A percentile compares a stretch with the other conserved stretches of the same genome.
phyloP scores from a whole-genome alignment of 257 asterid genomes.

The Solanum verrucosum region DNA sequence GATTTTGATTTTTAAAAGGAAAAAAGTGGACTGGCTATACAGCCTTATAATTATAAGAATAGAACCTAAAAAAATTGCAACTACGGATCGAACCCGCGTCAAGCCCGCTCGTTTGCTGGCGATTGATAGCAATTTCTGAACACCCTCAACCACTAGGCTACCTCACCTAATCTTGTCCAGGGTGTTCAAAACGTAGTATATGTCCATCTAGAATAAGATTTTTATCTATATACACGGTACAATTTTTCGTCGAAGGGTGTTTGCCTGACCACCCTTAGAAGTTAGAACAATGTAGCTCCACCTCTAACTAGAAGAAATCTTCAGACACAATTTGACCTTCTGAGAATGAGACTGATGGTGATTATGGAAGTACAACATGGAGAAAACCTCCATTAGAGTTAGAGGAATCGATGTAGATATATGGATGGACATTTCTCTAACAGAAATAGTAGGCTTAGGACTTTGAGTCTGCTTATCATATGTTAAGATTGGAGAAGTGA shows the following conservation, averaged over 20 bases:
- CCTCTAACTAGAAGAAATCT: neutral
- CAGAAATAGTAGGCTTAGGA: neutral
- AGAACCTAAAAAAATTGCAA: neutral
- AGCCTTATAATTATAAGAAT: neutral
- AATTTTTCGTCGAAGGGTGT: neutral
- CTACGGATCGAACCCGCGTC: neutral
- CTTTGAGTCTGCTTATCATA: neutral
- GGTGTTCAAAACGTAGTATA: neutral
- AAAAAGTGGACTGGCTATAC: neutral
- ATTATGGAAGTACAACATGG: neutral
- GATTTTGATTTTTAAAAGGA: neutral
- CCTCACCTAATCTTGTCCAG: neutral
- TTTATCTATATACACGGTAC: neutral
- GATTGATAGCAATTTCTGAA: neutral
- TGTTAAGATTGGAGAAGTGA: neutral
- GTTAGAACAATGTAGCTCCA: neutral
- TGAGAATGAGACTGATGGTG: neutral
- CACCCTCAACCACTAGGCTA: neutral
- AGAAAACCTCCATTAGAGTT: neutral
- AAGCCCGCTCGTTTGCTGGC: neutral
- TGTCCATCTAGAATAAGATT: neutral
- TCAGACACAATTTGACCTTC: neutral
- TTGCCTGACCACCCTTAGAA: neutral
- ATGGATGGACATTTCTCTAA: neutral
- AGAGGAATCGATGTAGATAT: neutral